A percentile compares a stretch with the other conserved stretches of the same genome.
phyloP scores from a whole-genome alignment of 768 basidiomycete genomes.

The Lactifluus rugatus region DNA sequence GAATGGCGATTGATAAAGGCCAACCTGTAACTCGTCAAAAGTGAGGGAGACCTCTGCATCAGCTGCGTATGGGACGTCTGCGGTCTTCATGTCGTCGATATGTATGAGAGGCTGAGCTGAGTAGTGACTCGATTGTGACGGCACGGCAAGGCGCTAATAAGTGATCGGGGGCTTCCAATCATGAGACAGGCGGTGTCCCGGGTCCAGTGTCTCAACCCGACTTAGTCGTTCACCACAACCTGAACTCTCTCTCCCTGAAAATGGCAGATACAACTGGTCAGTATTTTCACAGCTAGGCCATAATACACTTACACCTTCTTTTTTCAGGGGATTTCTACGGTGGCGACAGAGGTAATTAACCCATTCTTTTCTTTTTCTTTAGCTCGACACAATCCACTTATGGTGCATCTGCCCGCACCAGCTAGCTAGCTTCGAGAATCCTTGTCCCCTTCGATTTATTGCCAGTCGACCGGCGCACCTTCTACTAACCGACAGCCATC shows the following conservation, averaged over 20 bases:
- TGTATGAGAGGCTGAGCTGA: not conserved
- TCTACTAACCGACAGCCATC: conserved; percentile 11
- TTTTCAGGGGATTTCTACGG: not conserved
- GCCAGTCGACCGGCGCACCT: conserved; percentile 11
- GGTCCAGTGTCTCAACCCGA: not conserved
- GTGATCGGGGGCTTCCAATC: not conserved
- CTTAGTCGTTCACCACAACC: not conserved
- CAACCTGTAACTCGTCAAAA: conserved; percentile 83
- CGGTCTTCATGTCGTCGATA: conserved; percentile 38
- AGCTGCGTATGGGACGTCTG: conserved; percentile 90
- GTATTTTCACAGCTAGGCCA: not conserved
- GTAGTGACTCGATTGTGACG: not conserved
- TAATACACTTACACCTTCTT: not conserved
- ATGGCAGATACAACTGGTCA: conserved; percentile 18
- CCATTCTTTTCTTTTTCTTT: conserved; percentile 12
- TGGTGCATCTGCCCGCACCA: conserved; percentile 22
- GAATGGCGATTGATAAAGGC: conserved; percentile 8
- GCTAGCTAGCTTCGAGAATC: conserved; percentile 21
- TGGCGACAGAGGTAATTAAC: conserved; percentile 18
- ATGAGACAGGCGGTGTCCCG: not conserved
- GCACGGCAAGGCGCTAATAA: not conserved
- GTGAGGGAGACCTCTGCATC: conserved; percentile 85
- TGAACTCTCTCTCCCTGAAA: not conserved
- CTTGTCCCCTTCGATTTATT: conserved; percentile 17
- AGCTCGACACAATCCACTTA: conserved; percentile 19